Evolutionary conservation across 1,284 basidiomycete species (phyloP).

Genomic region (Melampsora americana): DNA sequence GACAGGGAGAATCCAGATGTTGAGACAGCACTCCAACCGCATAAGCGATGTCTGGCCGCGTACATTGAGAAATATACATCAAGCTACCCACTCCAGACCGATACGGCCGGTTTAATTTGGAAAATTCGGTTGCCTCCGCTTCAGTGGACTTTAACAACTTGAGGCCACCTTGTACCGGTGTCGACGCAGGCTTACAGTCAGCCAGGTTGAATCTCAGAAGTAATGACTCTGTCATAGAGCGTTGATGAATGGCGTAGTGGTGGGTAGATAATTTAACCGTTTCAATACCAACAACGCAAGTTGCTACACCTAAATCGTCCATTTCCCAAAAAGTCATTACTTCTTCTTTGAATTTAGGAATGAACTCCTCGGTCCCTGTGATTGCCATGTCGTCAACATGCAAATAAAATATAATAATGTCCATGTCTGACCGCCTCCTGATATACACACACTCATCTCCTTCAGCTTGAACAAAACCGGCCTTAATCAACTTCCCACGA

Average conservation of each 20-base stretch:
- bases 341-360: background rate
- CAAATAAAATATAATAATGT: background rate
- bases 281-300: background rate
- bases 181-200: background rate
- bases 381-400: background rate
- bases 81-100: background rate
- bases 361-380: background rate
- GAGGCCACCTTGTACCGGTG: background rate
- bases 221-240: background rate
- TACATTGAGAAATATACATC: background rate
- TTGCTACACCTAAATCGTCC: background rate
- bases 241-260: background rate
- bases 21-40: slow-evolving; percentile 6
- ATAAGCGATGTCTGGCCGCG: slow-evolving; percentile 5
- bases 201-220: background rate
- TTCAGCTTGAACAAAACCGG: background rate
- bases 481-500: background rate
- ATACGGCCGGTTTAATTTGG: background rate
- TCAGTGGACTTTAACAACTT: background rate
- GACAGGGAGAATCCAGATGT: slow-evolving; percentile 6
- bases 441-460: background rate
- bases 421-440: background rate
- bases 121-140: background rate
- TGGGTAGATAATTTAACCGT: background rate
- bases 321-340: background rate